Conservation (phyloP, 2,329 filamentous ascomycete species). For the Fusarium subglutinans region DNA sequence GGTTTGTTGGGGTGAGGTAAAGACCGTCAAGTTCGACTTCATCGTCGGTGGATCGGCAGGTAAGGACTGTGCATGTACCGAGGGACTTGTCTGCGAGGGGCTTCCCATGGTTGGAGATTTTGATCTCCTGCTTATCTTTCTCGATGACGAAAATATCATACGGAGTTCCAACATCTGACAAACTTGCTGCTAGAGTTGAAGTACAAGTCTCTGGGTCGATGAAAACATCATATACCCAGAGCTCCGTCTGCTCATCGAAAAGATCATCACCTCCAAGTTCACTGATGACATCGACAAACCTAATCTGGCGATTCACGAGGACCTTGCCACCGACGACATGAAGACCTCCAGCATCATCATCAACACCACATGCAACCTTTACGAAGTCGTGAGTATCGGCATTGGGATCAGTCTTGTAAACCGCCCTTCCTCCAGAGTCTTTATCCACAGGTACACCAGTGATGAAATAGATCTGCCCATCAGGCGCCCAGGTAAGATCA, state of each 20-base stretch:
- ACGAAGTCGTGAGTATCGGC: neutral
- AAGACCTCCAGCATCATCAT: constrained; percentile 27
- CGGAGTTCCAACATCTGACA: constrained; percentile 34
- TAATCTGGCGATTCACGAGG: constrained; percentile 8
- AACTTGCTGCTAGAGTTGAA: constrained; percentile 1
- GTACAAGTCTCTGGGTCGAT: neutral
- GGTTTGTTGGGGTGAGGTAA: neutral
- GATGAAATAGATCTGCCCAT: constrained; percentile 31
- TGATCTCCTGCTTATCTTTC: neutral
- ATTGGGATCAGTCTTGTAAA: constrained; percentile 15
- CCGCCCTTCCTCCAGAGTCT: constrained; percentile 2
- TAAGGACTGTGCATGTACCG: constrained; percentile 7
- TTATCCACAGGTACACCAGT: constrained; percentile 6
- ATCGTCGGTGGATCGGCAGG: constrained; percentile 15
- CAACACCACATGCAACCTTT: constrained; percentile 17
- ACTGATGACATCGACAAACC: neutral
- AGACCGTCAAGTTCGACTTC: constrained; percentile 24
- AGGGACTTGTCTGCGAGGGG: neutral
- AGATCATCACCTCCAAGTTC: constrained; percentile 17
- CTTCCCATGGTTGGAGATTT: constrained; percentile 20
- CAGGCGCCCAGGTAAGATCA: constrained; percentile 20
- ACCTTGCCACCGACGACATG: constrained; percentile 4
- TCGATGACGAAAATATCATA: constrained; percentile 22
- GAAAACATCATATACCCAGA: constrained; percentile 25
- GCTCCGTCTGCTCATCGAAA: constrained; percentile 8